These are phyloP conservation scores for Isatis lusitanica DNA, from an alignment of 441 rosid species.

Conservation along the genomic window DNA sequence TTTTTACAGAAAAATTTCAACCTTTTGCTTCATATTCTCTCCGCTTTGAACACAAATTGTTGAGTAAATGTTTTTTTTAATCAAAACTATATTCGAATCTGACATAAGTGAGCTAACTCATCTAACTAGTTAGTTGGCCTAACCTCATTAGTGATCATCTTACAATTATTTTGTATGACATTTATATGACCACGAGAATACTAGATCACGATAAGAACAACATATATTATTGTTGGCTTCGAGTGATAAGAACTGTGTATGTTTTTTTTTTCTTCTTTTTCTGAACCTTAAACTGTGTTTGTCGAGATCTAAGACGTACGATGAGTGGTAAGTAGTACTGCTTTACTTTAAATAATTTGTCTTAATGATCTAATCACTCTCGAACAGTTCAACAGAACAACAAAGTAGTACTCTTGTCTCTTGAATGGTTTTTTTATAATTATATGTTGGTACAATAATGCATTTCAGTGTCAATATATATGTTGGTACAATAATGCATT, in stretches of 20 bases:
- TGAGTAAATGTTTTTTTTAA: neutral
- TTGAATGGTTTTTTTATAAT: neutral
- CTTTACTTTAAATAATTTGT: neutral
- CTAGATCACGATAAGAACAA: neutral
- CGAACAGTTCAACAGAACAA: neutral
- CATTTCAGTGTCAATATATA: too few species aligned
- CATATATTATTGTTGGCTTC: neutral
- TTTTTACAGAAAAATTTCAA: neutral
- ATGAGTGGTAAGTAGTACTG: slow-evolving; percentile 12
- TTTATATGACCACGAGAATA: neutral
- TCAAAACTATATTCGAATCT: neutral
- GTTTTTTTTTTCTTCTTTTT: too few species aligned
- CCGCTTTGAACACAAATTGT: neutral
- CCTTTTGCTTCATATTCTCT: neutral
- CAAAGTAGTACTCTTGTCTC: neutral
- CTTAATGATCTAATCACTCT: slow-evolving; percentile 2
- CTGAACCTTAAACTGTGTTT: neutral
- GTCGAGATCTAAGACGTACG: neutral
- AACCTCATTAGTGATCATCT: neutral
- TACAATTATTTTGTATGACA: neutral
- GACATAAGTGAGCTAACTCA: neutral
- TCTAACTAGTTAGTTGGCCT: neutral
- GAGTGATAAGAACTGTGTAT: neutral
- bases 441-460: too few species aligned
- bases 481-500: too few species aligned